These are phyloP conservation scores for Oryza punctata DNA, from an alignment of 176 grass and related monocot genomes.

Conservation along the genomic window DNA sequence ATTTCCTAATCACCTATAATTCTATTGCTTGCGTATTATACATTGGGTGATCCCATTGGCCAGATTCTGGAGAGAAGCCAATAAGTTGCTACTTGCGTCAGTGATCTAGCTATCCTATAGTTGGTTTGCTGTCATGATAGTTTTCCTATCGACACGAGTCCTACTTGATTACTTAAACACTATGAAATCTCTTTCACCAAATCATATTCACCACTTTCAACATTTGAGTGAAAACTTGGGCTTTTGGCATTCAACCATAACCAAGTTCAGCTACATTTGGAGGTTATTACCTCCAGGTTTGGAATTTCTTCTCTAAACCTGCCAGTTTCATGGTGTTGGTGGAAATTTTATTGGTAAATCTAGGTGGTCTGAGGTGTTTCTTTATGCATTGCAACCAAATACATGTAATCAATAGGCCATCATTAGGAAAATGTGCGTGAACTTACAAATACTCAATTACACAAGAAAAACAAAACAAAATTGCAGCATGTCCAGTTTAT, in stretches of 20 bases:
- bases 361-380: neutral
- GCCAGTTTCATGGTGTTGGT: neutral
- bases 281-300: neutral
- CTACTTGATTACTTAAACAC: neutral
- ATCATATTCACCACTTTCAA: neutral
- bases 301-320: neutral
- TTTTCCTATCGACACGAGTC: neutral
- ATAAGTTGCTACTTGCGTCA: constrained; percentile 16
- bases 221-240: neutral
- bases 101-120: neutral
- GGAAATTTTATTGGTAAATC: neutral
- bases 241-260: constrained; percentile 6
- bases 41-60: neutral
- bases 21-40: constrained; percentile 7
- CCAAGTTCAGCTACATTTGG: neutral
- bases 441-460: neutral
- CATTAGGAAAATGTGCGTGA: constrained; percentile 6
- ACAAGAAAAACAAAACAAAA: neutral
- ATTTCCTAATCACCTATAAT: neutral
- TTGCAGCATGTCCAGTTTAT: neutral
- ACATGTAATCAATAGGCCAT: neutral
- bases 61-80: neutral
- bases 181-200: constrained; percentile 20
- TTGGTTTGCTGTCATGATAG: neutral
- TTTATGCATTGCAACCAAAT: neutral